Evolutionary conservation across 1,139 yeast genomes (phyloP).

Genomic region (Scheffersomyces stambukii): DNA sequence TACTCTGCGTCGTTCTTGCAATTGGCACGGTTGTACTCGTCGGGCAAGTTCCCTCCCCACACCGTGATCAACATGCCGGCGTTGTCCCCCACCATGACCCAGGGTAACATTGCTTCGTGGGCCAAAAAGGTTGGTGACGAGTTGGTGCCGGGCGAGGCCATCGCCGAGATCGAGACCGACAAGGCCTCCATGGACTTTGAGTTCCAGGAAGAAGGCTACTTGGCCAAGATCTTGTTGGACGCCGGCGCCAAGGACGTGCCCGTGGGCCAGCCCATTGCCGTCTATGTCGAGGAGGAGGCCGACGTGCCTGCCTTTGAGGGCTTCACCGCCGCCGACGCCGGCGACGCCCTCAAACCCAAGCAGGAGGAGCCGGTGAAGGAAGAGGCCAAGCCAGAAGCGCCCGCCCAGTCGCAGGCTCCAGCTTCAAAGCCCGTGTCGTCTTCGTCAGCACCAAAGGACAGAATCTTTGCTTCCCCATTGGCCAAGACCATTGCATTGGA

Average conservation of each 20-base stretch:
- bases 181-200: conserved; percentile 99
- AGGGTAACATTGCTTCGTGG: conserved; percentile 89
- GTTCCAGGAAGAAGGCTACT: conserved; percentile 95
- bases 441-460: conserved; percentile 36
- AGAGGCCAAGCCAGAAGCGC: conserved; percentile 20
- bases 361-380: conserved; percentile 16
- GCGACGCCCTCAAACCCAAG: conserved; percentile 44
- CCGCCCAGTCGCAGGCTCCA: conserved; percentile 16
- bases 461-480: conserved; percentile 91
- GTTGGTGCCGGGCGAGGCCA: conserved; percentile 84
- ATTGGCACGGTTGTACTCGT: conserved; percentile 39
- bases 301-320: conserved; percentile 86
- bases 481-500: conserved; percentile 94
- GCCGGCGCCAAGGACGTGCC: conserved; percentile 89
- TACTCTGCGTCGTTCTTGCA: conserved; percentile 16
- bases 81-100: conserved; percentile 96
- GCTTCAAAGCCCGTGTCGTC: conserved; percentile 25
- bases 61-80: conserved; percentile 86
- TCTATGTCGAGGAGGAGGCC: conserved; percentile 80
- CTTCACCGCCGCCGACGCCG: conserved; percentile 84
- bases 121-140: conserved; percentile 83
- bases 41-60: conserved; percentile 59
- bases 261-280: conserved; percentile 95
- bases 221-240: conserved; percentile 84
- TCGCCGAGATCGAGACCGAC: conserved; percentile 97